phyloP scores from a whole-genome alignment of 768 basidiomycete genomes.

The Pleurotus ostreatus region DNA sequence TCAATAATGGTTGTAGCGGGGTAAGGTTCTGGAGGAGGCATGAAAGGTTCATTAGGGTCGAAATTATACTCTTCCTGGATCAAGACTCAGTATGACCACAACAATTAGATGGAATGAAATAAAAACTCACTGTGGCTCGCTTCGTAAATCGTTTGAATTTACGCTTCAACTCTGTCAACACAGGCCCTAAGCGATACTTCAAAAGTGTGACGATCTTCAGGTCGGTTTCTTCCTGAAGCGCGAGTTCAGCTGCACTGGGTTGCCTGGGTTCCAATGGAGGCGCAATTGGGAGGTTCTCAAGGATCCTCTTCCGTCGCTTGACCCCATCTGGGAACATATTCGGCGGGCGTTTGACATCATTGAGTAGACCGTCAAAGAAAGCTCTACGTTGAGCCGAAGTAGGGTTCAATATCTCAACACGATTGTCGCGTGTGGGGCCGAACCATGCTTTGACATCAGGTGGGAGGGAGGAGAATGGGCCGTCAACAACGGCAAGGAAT shows the following conservation, averaged over 20 bases:
- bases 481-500: conserved; percentile 86
- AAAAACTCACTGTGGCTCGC: conserved; percentile 58
- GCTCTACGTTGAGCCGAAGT: conserved; percentile 48
- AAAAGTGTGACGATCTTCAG: conserved; percentile 72
- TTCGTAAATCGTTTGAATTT: conserved; percentile 91
- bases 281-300: conserved; percentile 85
- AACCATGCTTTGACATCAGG: conserved; percentile 90
- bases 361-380: conserved; percentile 77
- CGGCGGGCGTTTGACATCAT: conserved; percentile 71
- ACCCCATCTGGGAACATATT: conserved; percentile 88
- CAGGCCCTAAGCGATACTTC: conserved; percentile 87
- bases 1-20: conserved; percentile 22
- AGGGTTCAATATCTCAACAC: conserved; percentile 60
- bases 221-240: conserved; percentile 80
- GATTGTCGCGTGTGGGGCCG: conserved; percentile 70
- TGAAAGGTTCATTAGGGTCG: conserved; percentile 26
- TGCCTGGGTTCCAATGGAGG: conserved; percentile 85
- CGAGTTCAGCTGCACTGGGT: conserved; percentile 78
- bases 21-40: conserved; percentile 10
- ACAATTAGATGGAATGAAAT: conserved; percentile 8
- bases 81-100: conserved; percentile 1
- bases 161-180: conserved; percentile 84
- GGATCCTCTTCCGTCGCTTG: conserved; percentile 73
- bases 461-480: conserved; percentile 63
- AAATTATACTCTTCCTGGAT: conserved; percentile 73